Evolutionary conservation across 768 basidiomycete genomes (phyloP).

Genomic region (Phlebiopsis gigantea): DNA sequence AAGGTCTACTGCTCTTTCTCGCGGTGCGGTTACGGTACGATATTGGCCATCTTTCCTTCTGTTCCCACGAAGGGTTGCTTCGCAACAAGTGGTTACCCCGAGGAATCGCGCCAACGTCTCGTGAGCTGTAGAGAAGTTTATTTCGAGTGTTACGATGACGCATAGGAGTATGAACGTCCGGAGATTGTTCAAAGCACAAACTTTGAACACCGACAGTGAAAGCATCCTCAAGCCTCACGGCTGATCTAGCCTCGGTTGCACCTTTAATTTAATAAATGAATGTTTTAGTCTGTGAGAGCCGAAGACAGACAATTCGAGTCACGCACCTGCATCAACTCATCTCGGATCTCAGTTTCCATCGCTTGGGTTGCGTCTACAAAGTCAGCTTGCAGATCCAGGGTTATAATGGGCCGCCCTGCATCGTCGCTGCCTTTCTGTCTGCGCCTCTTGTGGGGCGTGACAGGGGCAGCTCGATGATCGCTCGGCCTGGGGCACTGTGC

Average conservation of each 20-base stretch:
- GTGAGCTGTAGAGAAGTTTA: no score
- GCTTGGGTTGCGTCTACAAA: background rate
- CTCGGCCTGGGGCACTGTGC: background rate
- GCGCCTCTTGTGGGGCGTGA: background rate
- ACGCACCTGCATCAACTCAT: background rate
- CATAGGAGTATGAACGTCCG: no score
- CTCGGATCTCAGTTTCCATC: background rate
- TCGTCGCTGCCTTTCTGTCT: background rate
- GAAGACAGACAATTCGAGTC: background rate
- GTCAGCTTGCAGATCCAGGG: background rate
- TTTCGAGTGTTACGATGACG: background rate
- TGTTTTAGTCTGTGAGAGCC: background rate
- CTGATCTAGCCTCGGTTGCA: background rate
- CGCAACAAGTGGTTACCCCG: no score
- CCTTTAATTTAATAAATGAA: no score
- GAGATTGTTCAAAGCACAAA: no score
- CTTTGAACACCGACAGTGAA: no score
- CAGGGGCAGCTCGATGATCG: background rate
- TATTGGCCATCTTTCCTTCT: no score
- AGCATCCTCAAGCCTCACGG: background rate
- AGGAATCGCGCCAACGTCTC: no score
- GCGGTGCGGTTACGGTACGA: no score
- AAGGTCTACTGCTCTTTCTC: no score
- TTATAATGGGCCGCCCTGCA: background rate
- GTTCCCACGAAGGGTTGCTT: no score